Base-by-base conservation (phyloP, 129 eudicot species). In the Pittosporum tobira region DNA sequence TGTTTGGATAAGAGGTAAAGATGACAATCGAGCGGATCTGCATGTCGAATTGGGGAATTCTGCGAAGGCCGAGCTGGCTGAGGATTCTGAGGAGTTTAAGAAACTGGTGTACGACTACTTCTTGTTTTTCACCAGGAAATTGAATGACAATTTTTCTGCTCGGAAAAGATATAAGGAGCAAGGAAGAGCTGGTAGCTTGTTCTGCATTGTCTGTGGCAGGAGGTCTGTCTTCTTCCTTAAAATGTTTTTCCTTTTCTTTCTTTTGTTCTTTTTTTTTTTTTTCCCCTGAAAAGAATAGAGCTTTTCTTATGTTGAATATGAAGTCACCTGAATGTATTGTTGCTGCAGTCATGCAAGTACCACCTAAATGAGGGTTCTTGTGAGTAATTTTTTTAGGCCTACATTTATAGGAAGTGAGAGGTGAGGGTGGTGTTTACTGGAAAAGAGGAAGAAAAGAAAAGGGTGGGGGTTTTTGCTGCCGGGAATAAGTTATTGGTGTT, bases 131-230 rank as follows among this genome's bases (percentile, higher is more conserved):
- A 74, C 74, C 26, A 78, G 73, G 65, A 82, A 78, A 50, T 52
- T 82, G 71, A 82, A 78, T 75, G 85, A 75, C n/a, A 72, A 52
- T 54, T 49, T 66, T 20, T 57, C 61, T 69, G 65, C 64, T 75
- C 74, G 75, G 26, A 82, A 62, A 69, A 75, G 73, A 55, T 78
- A 82, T 76, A 66, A 65, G 75, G 85, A 82, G 64, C 82, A 75
- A 51, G 89, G 89, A 43, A 63, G 74, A 51, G 84, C 79, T 64
- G 89, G 89, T 65, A 75, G 82, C 84, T 69, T 82, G 71, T 78
- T 72, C 76, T 82, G 89, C 85, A 66, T 78, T 64, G 89, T 82
- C 44, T 82, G 89, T 66, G 82, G 85, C 50, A 75, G 83, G 71
- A 82, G 79, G 89, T 78, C 61, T 65, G 88, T 82, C 62, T 70